phyloP scores from a whole-genome alignment of 495 filamentous ascomycete species.

The Daldinia bambusicola region DNA sequence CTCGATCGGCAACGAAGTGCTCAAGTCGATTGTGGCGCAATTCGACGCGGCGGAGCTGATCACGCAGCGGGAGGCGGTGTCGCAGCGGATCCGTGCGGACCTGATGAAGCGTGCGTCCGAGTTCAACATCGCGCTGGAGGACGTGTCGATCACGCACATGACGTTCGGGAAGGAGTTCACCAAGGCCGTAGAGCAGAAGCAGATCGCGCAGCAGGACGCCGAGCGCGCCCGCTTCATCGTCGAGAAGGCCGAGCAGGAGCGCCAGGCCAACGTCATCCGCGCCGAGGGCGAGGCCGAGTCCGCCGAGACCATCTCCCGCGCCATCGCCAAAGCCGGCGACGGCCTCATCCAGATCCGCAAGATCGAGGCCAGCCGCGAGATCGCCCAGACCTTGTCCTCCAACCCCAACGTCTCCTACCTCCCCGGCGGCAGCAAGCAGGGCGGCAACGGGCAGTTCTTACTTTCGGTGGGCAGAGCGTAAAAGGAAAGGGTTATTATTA shows the following conservation, averaged over 20 bases:
- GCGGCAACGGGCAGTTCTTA: constrained; percentile 63
- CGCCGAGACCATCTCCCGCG: constrained; percentile 91
- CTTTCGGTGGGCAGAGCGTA: constrained; percentile 60
- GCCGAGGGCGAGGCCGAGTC: constrained; percentile 97
- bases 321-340: constrained; percentile 91
- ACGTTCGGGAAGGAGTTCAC: constrained; percentile 99
- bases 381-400: constrained; percentile 84
- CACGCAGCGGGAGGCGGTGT: constrained; percentile 97
- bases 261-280: constrained; percentile 97
- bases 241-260: constrained; percentile 98
- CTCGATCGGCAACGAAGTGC: constrained; percentile 99
- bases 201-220: constrained; percentile 99
- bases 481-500: background rate
- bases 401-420: constrained; percentile 98
- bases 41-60: constrained; percentile 99
- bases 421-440: constrained; percentile 76
- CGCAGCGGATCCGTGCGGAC: constrained; percentile 92
- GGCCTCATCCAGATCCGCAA: constrained; percentile 94
- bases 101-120: constrained; percentile 94
- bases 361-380: constrained; percentile 97
- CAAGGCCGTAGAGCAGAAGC: constrained; percentile 98
- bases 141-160: constrained; percentile 99
- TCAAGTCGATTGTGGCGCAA: constrained; percentile 98
- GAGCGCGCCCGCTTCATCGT: constrained; percentile 98
- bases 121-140: constrained; percentile 99